Percentiles rank a stretch among this genome's conserved stretches.
phyloP scores from a whole-genome alignment of 2,329 filamentous ascomycete species.

The Colletotrichum sp. region DNA sequence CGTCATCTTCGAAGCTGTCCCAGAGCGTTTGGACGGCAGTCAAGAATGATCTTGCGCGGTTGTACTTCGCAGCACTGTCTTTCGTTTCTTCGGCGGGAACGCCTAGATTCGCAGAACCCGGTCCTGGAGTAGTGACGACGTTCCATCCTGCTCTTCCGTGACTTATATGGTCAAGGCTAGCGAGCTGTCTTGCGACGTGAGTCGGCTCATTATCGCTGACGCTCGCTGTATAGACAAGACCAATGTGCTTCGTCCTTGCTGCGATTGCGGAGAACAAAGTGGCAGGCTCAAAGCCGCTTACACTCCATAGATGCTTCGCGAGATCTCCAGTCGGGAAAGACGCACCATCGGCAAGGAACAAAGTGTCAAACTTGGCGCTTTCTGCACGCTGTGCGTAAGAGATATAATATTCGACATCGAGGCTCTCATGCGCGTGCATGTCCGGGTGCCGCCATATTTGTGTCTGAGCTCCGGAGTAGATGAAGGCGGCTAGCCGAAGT shows the following conservation, averaged over 20 bases:
- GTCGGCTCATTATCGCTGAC: slow-evolving; percentile 11
- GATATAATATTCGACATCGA: slow-evolving; percentile 16
- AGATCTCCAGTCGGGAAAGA: neutral
- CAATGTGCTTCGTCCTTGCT: neutral
- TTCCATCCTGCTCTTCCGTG: neutral
- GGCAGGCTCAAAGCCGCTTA: neutral
- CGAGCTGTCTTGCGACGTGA: neutral
- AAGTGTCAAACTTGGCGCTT: slow-evolving; percentile 6
- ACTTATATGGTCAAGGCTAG: neutral
- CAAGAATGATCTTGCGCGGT: neutral
- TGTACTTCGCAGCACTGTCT: neutral
- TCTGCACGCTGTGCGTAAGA: slow-evolving; percentile 14
- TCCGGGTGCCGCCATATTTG: slow-evolving; percentile 15
- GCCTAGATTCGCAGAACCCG: neutral
- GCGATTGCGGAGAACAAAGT: neutral
- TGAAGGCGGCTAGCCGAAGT: slow-evolving; percentile 8
- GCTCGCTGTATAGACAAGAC: neutral
- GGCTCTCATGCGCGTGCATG: slow-evolving; percentile 6
- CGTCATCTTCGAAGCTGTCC: neutral
- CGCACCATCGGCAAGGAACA: slow-evolving; percentile 10
- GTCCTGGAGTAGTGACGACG: neutral
- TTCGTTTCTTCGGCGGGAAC: neutral
- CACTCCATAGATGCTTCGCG: neutral
- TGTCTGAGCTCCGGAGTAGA: slow-evolving; percentile 6
- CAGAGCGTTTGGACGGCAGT: neutral